A percentile compares a stretch with the other conserved stretches of the same genome.
These are phyloP conservation scores for Fraxinus pennsylvanica DNA, from an alignment of 257 asterid species.

Conservation along the genomic window DNA sequence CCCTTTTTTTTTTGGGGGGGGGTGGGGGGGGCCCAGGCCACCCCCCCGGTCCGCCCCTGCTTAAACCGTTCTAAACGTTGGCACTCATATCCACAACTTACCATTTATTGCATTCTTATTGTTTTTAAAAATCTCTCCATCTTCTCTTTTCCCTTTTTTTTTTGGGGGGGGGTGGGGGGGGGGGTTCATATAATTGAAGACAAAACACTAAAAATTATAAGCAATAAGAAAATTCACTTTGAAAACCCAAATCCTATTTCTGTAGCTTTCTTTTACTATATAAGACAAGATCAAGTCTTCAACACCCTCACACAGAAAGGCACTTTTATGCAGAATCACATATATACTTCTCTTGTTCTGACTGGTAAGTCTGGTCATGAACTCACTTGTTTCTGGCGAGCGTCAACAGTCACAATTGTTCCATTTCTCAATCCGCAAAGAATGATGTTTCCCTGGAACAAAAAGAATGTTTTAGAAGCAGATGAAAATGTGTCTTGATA, in stretches of 20 bases:
- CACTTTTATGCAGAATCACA: neutral
- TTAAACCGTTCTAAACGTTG: no score
- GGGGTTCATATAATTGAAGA: neutral
- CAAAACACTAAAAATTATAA: neutral
- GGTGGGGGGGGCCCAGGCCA: no score
- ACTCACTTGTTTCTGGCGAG: slow-evolving; percentile 68
- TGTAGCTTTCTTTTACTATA: neutral
- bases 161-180: neutral
- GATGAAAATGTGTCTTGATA: neutral
- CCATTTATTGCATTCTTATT: no score
- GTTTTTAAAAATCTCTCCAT: neutral
- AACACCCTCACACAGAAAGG: neutral
- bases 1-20: no score
- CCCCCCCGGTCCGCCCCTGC: no score
- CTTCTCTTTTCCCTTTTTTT: neutral
- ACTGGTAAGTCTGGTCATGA: slow-evolving; percentile 27
- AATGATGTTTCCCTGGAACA: slow-evolving; percentile 56
- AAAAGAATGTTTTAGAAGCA: neutral
- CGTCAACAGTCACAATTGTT: slow-evolving; percentile 64
- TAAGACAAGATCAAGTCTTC: neutral
- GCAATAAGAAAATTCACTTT: neutral
- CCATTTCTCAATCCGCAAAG: slow-evolving; percentile 93
- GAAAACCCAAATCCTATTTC: neutral
- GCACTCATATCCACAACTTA: no score
- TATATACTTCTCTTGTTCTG: neutral